Percentiles rank a stretch among this genome's conserved stretches.
phyloP scores from a whole-genome alignment of 2,329 filamentous ascomycete species.

The Pseudovirgaria hyperparasitica region DNA sequence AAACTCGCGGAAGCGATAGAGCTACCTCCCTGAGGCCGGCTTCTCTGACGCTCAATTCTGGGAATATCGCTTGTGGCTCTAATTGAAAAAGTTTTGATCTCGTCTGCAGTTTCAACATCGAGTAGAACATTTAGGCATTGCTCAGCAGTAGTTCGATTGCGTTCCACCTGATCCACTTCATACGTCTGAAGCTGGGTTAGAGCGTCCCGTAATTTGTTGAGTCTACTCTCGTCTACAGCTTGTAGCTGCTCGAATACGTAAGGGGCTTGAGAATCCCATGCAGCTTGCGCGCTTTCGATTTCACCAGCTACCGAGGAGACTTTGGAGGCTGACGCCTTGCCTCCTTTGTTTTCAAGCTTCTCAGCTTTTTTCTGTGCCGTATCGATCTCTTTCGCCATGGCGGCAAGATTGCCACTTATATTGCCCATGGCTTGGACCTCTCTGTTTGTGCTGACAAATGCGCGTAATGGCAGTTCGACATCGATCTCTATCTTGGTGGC shows the following conservation, averaged over 20 bases:
- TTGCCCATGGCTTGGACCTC: constrained; percentile 72
- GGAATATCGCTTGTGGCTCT: constrained; percentile 26
- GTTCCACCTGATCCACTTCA: constrained; percentile 76
- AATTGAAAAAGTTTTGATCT: constrained; percentile 63
- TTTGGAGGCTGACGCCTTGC: constrained; percentile 63
- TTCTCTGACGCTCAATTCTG: constrained; percentile 19
- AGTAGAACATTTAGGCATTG: constrained; percentile 70
- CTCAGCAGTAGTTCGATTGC: constrained; percentile 60
- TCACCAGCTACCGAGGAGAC: constrained; percentile 60
- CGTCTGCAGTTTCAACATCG: constrained; percentile 74
- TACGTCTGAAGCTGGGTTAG: constrained; percentile 90
- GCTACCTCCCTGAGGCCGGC: constrained; percentile 6
- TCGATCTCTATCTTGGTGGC: constrained; percentile 75
- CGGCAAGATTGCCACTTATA: constrained; percentile 67
- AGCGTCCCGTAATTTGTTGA: constrained; percentile 81
- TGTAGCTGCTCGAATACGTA: constrained; percentile 92
- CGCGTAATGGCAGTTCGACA: constrained; percentile 71
- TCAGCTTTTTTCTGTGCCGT: constrained; percentile 74
- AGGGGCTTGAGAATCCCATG: constrained; percentile 91
- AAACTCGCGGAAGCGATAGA: constrained; percentile 11
- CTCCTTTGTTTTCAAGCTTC: constrained; percentile 68
- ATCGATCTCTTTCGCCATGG: constrained; percentile 75
- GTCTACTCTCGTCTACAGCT: constrained; percentile 72
- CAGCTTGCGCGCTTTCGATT: constrained; percentile 63
- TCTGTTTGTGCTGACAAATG: constrained; percentile 55